Conservation (phyloP, 805 yeast species). For the Starmerella vitae region DNA sequence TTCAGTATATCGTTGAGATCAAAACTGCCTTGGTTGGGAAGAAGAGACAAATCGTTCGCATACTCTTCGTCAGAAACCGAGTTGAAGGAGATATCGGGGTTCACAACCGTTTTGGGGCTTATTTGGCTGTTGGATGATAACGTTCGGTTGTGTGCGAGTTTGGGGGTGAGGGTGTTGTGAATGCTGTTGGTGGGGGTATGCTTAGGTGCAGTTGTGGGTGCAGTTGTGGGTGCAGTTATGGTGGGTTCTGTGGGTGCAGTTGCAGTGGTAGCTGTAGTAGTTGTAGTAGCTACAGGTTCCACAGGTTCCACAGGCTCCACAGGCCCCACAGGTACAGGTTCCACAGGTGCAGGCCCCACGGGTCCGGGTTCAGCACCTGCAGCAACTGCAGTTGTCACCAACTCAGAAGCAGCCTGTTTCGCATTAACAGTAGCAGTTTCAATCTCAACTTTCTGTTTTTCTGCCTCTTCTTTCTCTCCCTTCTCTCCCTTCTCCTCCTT, state of each 20-base stretch:
- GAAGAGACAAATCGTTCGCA: neutral
- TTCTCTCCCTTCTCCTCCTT: slow-evolving; percentile 1
- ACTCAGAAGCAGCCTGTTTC: neutral
- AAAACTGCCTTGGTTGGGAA: neutral
- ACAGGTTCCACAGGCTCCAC: neutral
- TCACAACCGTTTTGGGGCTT: neutral
- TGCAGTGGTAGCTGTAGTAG: neutral
- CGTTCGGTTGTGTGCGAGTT: neutral
- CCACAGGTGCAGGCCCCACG: neutral
- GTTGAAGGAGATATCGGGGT: neutral
- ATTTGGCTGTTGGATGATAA: neutral
- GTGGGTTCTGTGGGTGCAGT: neutral
- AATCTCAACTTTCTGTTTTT: neutral
- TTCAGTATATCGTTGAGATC: slow-evolving; percentile 1
- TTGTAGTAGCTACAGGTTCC: neutral
- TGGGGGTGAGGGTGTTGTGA: neutral
- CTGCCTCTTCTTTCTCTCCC: neutral
- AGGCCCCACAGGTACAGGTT: neutral
- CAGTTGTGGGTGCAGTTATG: neutral
- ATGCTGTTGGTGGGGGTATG: neutral
- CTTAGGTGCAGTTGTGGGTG: neutral
- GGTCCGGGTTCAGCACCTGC: neutral
- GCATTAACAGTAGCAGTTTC: neutral
- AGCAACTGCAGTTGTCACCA: neutral
- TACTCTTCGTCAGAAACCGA: neutral